Conservation (phyloP, 257 asterid species). For the Solanum rostratum region DNA sequence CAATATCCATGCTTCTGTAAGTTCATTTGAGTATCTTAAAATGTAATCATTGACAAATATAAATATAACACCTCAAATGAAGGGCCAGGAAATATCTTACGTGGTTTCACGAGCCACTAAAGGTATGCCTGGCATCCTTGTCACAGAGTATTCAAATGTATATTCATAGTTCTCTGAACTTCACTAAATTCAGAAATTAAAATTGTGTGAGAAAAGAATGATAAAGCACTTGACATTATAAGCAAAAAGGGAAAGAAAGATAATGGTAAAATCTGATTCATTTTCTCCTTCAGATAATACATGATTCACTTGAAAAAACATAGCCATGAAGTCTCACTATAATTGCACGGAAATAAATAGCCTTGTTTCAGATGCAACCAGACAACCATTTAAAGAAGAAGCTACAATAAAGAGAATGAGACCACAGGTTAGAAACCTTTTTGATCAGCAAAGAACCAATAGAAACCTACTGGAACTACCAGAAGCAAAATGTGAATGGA, state of each 20-base stretch:
- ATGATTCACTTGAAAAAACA: not conserved
- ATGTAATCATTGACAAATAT: slow-evolving; percentile 6
- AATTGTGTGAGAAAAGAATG: slow-evolving; percentile 10
- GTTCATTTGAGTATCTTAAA: slow-evolving; percentile 9
- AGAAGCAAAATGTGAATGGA: not conserved
- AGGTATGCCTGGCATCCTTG: slow-evolving; percentile 90
- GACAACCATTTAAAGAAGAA: not conserved
- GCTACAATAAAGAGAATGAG: not conserved
- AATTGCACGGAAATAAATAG: not conserved
- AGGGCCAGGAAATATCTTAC: slow-evolving; percentile 35
- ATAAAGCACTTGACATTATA: not conserved
- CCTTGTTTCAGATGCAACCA: not conserved
- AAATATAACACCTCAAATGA: slow-evolving; percentile 6
- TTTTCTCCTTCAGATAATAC: not conserved
- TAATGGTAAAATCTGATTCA: not conserved
- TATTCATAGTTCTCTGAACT: slow-evolving; percentile 25
- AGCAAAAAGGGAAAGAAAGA: not conserved
- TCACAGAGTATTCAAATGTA: slow-evolving; percentile 15
- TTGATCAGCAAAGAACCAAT: not conserved
- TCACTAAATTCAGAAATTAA: not conserved
- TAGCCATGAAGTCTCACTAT: not conserved
- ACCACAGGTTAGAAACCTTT: not conserved
- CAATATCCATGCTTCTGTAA: slow-evolving; percentile 13
- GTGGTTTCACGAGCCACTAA: slow-evolving; percentile 77
- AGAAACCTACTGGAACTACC: not conserved